phyloP scores from a whole-genome alignment of 495 filamentous ascomycete genomes.

The Daldinia childiae region DNA sequence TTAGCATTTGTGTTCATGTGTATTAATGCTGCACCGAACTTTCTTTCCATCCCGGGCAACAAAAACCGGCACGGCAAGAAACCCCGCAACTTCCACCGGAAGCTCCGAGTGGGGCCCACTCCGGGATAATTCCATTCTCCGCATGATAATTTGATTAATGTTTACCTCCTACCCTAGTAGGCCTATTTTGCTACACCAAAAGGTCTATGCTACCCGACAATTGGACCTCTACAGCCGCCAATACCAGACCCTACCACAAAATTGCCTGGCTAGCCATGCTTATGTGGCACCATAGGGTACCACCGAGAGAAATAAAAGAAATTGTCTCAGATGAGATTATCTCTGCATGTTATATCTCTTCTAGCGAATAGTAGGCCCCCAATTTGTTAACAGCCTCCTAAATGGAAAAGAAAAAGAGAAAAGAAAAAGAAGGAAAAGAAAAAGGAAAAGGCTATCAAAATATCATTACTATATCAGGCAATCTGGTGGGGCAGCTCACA shows the following conservation, averaged over 20 bases:
- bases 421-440: not conserved
- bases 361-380: not conserved
- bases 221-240: not conserved
- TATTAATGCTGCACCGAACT: no score
- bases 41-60: not conserved
- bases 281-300: slow-evolving; percentile 1
- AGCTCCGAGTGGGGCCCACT: not conserved
- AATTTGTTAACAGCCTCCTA: not conserved
- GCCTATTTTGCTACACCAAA: not conserved
- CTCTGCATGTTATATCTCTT: not conserved
- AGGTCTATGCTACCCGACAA: not conserved
- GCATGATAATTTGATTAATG: not conserved
- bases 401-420: not conserved
- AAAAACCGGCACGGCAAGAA: not conserved
- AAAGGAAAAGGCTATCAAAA: not conserved
- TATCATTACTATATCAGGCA: slow-evolving; percentile 23
- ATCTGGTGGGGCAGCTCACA: slow-evolving; percentile 5
- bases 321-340: not conserved
- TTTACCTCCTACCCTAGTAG: not conserved
- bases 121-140: not conserved
- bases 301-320: not conserved
- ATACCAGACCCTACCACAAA: not conserved
- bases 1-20: no score
- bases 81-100: not conserved
- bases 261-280: not conserved